These are phyloP conservation scores for Silybum marianum DNA, from an alignment of 129 eudicot genomes.

Conservation along the genomic window DNA sequence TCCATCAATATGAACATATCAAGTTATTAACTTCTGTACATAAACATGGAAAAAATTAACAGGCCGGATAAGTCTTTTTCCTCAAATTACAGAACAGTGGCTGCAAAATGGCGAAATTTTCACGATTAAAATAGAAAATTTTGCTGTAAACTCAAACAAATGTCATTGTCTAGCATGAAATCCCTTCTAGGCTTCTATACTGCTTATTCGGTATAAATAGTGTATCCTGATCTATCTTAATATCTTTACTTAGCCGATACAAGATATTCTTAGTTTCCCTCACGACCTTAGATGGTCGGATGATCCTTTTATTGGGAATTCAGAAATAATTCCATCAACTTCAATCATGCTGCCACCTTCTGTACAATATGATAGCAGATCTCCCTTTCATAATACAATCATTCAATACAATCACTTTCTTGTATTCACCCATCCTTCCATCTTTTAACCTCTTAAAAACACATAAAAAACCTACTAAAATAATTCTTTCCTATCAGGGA, in stretches of 20 bases:
- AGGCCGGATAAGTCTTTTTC: not conserved
- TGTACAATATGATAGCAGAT: too few relatives aligned
- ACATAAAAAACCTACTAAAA: not conserved
- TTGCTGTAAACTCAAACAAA: too few relatives aligned
- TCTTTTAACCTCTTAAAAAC: not conserved
- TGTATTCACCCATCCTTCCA: not conserved
- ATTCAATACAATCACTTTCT: not conserved
- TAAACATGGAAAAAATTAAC: too few relatives aligned
- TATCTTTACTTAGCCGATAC: slow-evolving; percentile 50
- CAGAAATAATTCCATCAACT: slow-evolving; percentile 63
- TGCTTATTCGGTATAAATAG: not conserved
- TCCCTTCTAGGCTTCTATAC: not conserved
- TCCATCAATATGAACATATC: not conserved
- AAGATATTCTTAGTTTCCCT: slow-evolving; percentile 42
- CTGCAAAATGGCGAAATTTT: too few relatives aligned
- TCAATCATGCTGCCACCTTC: slow-evolving; percentile 69
- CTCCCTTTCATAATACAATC: not conserved
- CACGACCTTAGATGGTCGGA: slow-evolving; percentile 33
- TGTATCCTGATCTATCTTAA: slow-evolving; percentile 35
- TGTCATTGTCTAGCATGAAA: too few relatives aligned
- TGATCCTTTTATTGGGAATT: slow-evolving; percentile 72
- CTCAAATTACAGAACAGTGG: not conserved
- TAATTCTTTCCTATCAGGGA: not conserved
- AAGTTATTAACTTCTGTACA: too few relatives aligned
- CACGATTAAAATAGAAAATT: too few relatives aligned